Evolutionary conservation across 129 eudicot species (phyloP).

Genomic region (Deinandra increscens): DNA sequence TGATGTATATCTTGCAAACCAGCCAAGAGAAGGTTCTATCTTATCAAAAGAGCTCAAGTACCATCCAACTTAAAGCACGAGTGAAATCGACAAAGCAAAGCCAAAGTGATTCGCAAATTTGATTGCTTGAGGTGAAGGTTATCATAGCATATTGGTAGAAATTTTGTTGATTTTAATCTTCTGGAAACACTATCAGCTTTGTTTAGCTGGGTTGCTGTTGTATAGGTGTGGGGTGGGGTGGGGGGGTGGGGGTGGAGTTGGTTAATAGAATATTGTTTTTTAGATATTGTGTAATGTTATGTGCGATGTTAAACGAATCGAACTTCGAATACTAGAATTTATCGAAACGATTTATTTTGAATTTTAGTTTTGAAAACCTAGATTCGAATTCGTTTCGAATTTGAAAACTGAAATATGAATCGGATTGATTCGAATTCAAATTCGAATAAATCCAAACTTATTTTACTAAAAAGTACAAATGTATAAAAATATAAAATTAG

Average conservation of each 20-base stretch:
- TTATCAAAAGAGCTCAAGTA: not conserved
- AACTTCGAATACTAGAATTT: too few species aligned
- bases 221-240: conserved; percentile 1
- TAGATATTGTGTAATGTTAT: not conserved
- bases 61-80: not conserved
- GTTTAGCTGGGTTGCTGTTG: not conserved
- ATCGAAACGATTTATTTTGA: too few species aligned
- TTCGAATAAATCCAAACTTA: too few species aligned
- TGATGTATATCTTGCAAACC: conserved; percentile 22
- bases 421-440: too few species aligned
- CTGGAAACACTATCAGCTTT: not conserved
- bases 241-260: too few species aligned
- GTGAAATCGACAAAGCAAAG: not conserved
- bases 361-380: too few species aligned
- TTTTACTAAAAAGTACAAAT: too few species aligned
- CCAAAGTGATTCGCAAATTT: not conserved
- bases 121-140: not conserved
- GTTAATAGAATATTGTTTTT: not conserved
- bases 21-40: conserved; percentile 20
- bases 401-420: too few species aligned
- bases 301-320: not conserved
- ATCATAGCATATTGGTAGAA: too few species aligned
- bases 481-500: too few species aligned
- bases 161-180: too few species aligned
- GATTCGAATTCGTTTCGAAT: too few species aligned